phyloP scores from a whole-genome alignment of 1,284 basidiomycete genomes.

The Heterobasidion occidentale region DNA sequence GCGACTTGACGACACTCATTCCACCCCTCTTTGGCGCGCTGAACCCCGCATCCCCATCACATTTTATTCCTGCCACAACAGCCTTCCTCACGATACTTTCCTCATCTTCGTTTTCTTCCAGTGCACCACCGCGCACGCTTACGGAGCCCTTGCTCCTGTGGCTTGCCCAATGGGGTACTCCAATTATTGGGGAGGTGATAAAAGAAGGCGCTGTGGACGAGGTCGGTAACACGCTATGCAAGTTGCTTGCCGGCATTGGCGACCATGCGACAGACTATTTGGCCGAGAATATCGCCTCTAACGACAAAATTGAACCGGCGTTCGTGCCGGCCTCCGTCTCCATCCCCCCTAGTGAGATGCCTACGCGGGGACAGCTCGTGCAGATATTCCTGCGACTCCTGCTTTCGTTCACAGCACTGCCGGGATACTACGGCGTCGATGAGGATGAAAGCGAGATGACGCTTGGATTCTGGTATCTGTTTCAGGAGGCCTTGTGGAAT shows the following conservation, averaged over 20 bases:
- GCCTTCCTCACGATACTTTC: slow-evolving; percentile 73
- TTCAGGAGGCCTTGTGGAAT: slow-evolving; percentile 83
- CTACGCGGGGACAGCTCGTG: slow-evolving; percentile 42
- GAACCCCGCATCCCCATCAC: slow-evolving; percentile 27
- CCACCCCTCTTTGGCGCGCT: slow-evolving; percentile 57
- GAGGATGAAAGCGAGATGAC: slow-evolving; percentile 85
- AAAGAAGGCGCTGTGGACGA: slow-evolving; percentile 40
- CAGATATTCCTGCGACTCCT: slow-evolving; percentile 68
- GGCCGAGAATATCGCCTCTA: slow-evolving; percentile 55
- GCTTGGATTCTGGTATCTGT: slow-evolving; percentile 80
- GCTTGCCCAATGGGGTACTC: slow-evolving; percentile 48
- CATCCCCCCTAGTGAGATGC: slow-evolving; percentile 1
- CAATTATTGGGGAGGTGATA: slow-evolving; percentile 43
- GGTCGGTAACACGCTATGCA: slow-evolving; percentile 63
- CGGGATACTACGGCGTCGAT: slow-evolving; percentile 71
- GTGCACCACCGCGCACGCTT: slow-evolving; percentile 62
- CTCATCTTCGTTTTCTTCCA: slow-evolving; percentile 63
- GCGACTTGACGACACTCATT: slow-evolving; percentile 57
- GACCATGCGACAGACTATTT: slow-evolving; percentile 84
- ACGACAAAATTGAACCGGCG: slow-evolving; percentile 21
- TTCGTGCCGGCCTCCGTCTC: slow-evolving; percentile 13
- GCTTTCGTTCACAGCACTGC: slow-evolving; percentile 69
- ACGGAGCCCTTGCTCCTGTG: slow-evolving; percentile 80
- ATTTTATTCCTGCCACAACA: slow-evolving; percentile 59
- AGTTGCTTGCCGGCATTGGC: slow-evolving; percentile 71